Evolutionary conservation across 192 early-diverging fungal genomes (phyloP), one percentile per base, ranked within the genome.

Genomic region (Thamnidium elegans): DNA sequence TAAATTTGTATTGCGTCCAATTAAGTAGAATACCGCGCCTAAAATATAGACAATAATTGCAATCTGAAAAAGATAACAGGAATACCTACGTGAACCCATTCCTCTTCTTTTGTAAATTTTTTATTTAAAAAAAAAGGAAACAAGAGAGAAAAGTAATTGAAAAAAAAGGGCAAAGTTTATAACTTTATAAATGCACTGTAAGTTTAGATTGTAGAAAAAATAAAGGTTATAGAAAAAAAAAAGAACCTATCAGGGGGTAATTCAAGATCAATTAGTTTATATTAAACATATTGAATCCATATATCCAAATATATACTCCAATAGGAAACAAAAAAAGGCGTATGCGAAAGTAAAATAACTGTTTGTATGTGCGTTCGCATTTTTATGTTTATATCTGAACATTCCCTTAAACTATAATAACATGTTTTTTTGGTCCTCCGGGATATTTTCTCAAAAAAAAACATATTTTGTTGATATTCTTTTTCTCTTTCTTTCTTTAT

Each of bases 1-100:
- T 52, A 11, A 9, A 21, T 20, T 23, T 20, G 3, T 3, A 13
- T 30, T 52, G 13, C 34, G 19, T 19, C 32, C 32, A 56, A 59
- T 19, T 5, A 45, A 26, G 21, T 59, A 59, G 20, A 44, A 59
- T 15, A 23, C 36, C 8, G 36, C 14, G 43, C 58, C 39, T 14
- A 59, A n/a, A 23, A 59, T 39, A 45, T 59, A 59, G 3, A 14
- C 7, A 5, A 36, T 36, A 59, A 59, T 2, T 1, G n/a, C 58
- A 7, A 59, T 14, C 23, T 59, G 36, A 15, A 59, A 45, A 11
- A 59, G 21, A 59, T 45, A 23, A 45, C 58, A 59, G 19, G 58
- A 45, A 26, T 21, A 59, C 23, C 58, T 59, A 20, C 42, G 39
- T 43, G 43, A 10, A 23, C 36, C 58, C 58, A 59, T 17, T 47